Evolutionary conservation across 805 yeast species (phyloP).

Genomic region (Priceomyces fermenticarens): DNA sequence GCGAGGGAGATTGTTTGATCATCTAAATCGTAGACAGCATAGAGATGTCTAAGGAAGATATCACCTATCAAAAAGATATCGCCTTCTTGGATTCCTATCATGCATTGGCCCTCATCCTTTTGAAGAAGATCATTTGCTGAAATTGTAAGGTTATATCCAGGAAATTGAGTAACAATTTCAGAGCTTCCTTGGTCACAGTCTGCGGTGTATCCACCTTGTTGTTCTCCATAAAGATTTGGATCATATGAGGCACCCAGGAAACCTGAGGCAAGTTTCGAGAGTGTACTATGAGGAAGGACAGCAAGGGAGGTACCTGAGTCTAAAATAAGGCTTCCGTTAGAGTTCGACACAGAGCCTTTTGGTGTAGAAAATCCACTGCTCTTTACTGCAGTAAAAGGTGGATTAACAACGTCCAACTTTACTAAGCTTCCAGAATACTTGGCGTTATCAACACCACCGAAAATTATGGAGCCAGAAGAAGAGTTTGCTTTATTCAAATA

Average conservation of each 20-base stretch:
- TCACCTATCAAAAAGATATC: slow-evolving; percentile 21
- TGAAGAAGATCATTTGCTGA: slow-evolving; percentile 38
- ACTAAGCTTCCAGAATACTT: slow-evolving; percentile 21
- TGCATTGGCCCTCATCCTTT: slow-evolving; percentile 11
- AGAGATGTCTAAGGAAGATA: slow-evolving; percentile 24
- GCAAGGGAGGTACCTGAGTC: slow-evolving; percentile 41
- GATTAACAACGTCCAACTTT: slow-evolving; percentile 16
- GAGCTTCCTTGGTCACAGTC: slow-evolving; percentile 12
- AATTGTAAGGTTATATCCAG: slow-evolving; percentile 33
- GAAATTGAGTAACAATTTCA: slow-evolving; percentile 22
- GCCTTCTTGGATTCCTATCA: slow-evolving; percentile 15
- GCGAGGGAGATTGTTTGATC: slow-evolving; percentile 23
- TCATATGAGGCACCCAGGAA: background rate
- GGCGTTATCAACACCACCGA: slow-evolving; percentile 27
- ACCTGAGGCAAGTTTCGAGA: background rate
- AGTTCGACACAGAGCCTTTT: background rate
- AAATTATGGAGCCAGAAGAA: slow-evolving; percentile 22
- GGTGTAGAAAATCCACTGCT: background rate
- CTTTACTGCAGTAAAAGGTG: background rate
- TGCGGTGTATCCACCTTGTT: slow-evolving; percentile 14
- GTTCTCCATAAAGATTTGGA: slow-evolving; percentile 18
- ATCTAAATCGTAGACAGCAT: slow-evolving; percentile 25
- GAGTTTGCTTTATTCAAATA: slow-evolving; percentile 25
- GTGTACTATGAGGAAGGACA: slow-evolving; percentile 34
- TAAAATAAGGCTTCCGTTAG: slow-evolving; percentile 1